Evolutionary conservation across 2,329 filamentous ascomycete genomes (phyloP), one percentile per base, ranked within the genome.

Genomic region (Rutstroemia sp.): DNA sequence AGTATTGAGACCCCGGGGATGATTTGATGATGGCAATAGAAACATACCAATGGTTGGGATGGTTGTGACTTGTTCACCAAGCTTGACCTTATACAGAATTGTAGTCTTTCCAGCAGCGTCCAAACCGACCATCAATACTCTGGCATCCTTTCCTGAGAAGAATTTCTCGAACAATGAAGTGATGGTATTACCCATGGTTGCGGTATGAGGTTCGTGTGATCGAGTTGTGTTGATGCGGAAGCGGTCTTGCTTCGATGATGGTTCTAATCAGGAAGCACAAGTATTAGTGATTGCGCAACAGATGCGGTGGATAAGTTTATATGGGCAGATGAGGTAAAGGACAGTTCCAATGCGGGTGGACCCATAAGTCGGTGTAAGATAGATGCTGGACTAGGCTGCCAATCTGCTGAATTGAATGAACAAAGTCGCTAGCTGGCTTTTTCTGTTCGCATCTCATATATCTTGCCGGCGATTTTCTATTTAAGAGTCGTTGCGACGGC

Each of bases 111-210:
- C 94, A 75, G 94, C 94, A 71, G 94, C 94, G 77, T 99, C 94
- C 71, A 99, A 86, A 84, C 94, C 94, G 70, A 99, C 92, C 94
- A 99, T 99, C 77, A 99, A 78, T 80, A 99, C 96, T 82, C 94
- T 87, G 94, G 99, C 99, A 86, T 99, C 94, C 87, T 97, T 97
- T 88, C 96, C 96, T 72, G 92, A 91, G 87, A 90, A 96, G 76
- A 97, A 84, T 80, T 87, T 86, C 74, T 95, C 89, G 76, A 97
- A 94, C 73, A 97, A 76, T 84, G 94, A 96, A 71, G 92, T 97
- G 79, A 97, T 90, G 73, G 88, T 85, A 76, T 97, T 83, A 95
- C 94, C 94, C 94, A 99, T 99, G 77, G 76, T 92, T 79, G 82
- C 81, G 80, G 76, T 73, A 70, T 70, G 60, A 72, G 71, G 39